A percentile compares a stretch with the other conserved stretches of the same genome.
These are phyloP conservation scores for Diphasiastrum complanatum DNA, from an alignment of 83 land plant species.

Conservation along the genomic window DNA sequence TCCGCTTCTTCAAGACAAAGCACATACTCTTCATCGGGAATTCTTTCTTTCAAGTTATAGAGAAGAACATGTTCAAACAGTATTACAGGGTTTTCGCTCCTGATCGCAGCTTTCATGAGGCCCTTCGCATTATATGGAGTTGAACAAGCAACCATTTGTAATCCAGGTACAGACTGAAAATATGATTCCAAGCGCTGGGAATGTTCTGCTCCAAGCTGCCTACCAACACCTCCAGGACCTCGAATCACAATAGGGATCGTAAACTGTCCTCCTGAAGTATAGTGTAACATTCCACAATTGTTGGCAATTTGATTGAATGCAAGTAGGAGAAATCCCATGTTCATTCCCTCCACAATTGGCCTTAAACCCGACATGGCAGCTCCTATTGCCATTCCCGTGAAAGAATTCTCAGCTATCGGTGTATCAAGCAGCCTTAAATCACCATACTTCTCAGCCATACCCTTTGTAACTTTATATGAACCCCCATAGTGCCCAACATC, in stretches of 20 bases:
- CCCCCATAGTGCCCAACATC: constrained; percentile 98
- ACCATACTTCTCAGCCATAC: constrained; percentile 56
- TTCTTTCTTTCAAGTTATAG: constrained; percentile 81
- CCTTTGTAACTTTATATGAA: constrained; percentile 93
- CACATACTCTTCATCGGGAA: constrained; percentile 85
- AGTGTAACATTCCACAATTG: constrained; percentile 97
- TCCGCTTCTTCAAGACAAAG: constrained; percentile 77
- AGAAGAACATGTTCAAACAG: constrained; percentile 85
- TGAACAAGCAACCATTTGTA: constrained; percentile 96
- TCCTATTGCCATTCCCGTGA: constrained; percentile 92
- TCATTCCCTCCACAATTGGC: constrained; percentile 46
- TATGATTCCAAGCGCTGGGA: constrained; percentile 91
- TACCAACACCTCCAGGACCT: constrained; percentile 94
- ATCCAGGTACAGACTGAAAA: constrained; percentile 92
- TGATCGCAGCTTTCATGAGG: constrained; percentile 71
- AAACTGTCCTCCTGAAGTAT: constrained; percentile 95
- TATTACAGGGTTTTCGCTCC: constrained; percentile 90
- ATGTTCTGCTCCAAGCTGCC: constrained; percentile 94
- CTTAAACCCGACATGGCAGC: constrained; percentile 95
- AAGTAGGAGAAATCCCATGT: constrained; percentile 85
- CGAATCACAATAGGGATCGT: constrained; percentile 76
- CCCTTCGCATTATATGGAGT: constrained; percentile 90
- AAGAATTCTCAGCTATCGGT: constrained; percentile 92
- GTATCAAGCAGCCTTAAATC: constrained; percentile 55
- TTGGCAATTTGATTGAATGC: constrained; percentile 90